Conservation (phyloP, 768 basidiomycete genomes). For the Tulasnella sp. region DNA sequence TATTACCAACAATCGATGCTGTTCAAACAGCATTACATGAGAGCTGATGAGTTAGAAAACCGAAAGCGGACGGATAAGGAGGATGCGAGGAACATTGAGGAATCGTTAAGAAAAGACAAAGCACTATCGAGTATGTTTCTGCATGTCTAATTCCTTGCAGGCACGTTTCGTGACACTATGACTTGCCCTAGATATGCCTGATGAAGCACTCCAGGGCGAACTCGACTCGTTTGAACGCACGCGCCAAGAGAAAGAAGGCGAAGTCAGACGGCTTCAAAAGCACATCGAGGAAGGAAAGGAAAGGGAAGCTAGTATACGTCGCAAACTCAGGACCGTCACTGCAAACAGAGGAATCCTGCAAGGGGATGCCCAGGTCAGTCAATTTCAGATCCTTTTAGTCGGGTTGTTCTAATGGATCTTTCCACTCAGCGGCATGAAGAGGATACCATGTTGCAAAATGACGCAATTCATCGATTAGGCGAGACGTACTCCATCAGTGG, state of each 20-base stretch:
- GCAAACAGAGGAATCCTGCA: constrained; percentile 42
- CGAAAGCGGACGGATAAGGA: constrained; percentile 32
- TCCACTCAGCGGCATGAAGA: constrained; percentile 52
- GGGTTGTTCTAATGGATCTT: too few relatives aligned
- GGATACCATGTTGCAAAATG: constrained; percentile 58
- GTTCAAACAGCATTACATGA: constrained; percentile 74
- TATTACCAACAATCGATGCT: constrained; percentile 75
- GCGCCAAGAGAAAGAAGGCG: constrained; percentile 24
- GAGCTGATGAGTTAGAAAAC: constrained; percentile 49
- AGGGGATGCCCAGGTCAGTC: constrained; percentile 57
- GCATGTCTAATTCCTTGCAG: background rate
- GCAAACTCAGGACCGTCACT: constrained; percentile 23
- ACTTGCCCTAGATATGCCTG: constrained; percentile 37
- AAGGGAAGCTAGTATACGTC: constrained; percentile 20
- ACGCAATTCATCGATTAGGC: constrained; percentile 55
- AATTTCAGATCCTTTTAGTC: background rate
- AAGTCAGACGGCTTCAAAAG: background rate
- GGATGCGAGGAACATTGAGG: constrained; percentile 1
- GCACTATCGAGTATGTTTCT: background rate
- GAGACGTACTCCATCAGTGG: constrained; percentile 60
- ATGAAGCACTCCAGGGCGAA: constrained; percentile 47
- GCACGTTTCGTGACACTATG: background rate
- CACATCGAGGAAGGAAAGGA: constrained; percentile 20
- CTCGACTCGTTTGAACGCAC: constrained; percentile 26
- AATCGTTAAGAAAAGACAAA: constrained; percentile 3